Base-by-base conservation (phyloP, 2,329 filamentous ascomycete genomes). In the Cladosporium sp. region DNA sequence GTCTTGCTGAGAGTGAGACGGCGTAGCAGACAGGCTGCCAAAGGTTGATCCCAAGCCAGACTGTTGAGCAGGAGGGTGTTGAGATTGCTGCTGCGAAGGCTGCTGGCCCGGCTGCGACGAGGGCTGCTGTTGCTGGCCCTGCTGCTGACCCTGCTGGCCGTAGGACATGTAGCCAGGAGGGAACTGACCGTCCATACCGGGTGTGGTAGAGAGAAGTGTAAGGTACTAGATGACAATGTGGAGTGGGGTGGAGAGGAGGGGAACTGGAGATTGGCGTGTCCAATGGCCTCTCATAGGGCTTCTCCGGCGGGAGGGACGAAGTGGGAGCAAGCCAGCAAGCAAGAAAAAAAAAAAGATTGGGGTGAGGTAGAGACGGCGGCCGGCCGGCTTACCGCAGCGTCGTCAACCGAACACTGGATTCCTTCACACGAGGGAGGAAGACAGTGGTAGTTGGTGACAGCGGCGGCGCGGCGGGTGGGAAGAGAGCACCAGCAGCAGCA, bases 101-200 rank as follows among this genome's bases (percentile, higher is more conserved):
- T 58, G 56, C 50, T 56, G 58, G 22, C 55, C 57, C 47, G 56
- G 55, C 47, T 54, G 52, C 29, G 42, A 20, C 22, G 41, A 41
- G 53, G 50, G 49, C 34, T 60, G 53, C 24, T 56, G 58, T n/a
- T 57, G 59, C 32, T 56, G 58, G 9, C 49, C 54, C 19, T 49
- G 54, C 34, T 55, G 52, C 52, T 55, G 55, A 43, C 53, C 53
- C 37, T 54, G 50, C 41, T 53, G 54, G 43, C 52, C 47, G 42
- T 59, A 59, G n/a, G 60, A 56, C 48, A 60, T 57, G 49, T 62
- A 61, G 53, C 54, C 55, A 47, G 56, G 54, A 47, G 58, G 53
- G 54, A 58, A 61, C 45, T 59, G 56, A 51, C 56, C 57, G 52
- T 61, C 59, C 59, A 61, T 61, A 48, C 45, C 45, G 45, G 29